Conservation (phyloP, 2,329 filamentous ascomycete genomes). For the Dothistroma septosporum region DNA sequence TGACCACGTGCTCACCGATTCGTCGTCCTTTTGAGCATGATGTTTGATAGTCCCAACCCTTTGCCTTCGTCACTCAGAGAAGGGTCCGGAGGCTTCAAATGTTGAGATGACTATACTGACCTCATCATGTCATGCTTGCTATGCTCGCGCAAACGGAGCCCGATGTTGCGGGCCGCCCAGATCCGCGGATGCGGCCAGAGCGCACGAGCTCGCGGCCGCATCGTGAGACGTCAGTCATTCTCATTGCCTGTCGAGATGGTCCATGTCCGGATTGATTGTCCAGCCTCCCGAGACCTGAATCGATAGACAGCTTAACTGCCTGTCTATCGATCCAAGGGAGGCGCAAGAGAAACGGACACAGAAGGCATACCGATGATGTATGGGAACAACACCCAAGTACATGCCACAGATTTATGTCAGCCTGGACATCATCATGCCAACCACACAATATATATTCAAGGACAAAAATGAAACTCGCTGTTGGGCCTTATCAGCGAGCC, state of each 20-base stretch:
- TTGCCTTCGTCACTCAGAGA: neutral
- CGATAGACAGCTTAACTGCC: no score
- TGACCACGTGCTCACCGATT: neutral
- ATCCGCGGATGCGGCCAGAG: neutral
- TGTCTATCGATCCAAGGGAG: no score
- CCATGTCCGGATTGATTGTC: neutral
- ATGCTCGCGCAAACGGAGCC: neutral
- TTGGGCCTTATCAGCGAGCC: no score
- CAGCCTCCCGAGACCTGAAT: neutral
- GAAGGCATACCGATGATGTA: no score
- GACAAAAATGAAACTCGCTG: no score
- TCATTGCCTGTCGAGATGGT: neutral
- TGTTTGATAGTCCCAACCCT: no score
- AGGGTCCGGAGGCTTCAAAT: neutral
- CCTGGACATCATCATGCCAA: no score
- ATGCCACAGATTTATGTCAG: no score
- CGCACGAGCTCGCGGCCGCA: neutral
- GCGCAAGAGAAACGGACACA: no score
- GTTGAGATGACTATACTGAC: neutral
- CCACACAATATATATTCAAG: no score
- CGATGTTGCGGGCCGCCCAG: neutral
- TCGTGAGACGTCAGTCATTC: neutral
- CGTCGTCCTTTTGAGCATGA: neutral
- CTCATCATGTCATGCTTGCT: neutral
- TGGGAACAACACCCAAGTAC: no score